phyloP scores from a whole-genome alignment of 495 filamentous ascomycete genomes.

The Hyaloscypha variabilis region DNA sequence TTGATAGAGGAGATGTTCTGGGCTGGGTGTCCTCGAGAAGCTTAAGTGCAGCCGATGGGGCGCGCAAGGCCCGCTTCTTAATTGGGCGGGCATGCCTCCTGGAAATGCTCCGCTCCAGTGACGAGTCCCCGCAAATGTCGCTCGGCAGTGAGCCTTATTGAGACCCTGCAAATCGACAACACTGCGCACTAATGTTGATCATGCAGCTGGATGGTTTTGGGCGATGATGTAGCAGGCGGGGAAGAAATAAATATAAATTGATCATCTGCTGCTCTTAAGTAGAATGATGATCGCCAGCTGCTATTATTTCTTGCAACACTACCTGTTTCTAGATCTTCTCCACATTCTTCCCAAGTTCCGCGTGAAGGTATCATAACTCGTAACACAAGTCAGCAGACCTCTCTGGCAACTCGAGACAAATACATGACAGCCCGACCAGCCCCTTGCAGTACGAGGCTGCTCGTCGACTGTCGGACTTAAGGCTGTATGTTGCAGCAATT shows the following conservation, averaged over 20 bases:
- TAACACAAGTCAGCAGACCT: neutral
- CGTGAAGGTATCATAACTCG: neutral
- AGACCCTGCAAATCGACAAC: neutral
- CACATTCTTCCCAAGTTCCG: no score
- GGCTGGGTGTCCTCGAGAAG: neutral
- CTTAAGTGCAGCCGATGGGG: neutral
- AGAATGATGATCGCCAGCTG: no score
- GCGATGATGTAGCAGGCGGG: neutral
- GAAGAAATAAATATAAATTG: neutral
- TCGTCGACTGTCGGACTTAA: neutral
- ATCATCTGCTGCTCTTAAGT: neutral
- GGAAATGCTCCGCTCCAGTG: neutral
- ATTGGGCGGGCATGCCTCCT: neutral
- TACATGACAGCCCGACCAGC: no score
- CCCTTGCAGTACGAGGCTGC: neutral
- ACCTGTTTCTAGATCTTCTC: no score
- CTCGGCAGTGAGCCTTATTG: no score
- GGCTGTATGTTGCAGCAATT: neutral
- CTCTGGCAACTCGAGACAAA: neutral
- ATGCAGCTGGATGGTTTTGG: neutral
- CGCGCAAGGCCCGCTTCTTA: neutral
- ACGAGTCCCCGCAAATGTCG: neutral
- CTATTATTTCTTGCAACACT: no score
- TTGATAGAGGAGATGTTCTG: neutral
- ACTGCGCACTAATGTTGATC: neutral